These are phyloP conservation scores for Heteromeles arbutifolia DNA, from an alignment of 306 rosid genomes.

Conservation along the genomic window DNA sequence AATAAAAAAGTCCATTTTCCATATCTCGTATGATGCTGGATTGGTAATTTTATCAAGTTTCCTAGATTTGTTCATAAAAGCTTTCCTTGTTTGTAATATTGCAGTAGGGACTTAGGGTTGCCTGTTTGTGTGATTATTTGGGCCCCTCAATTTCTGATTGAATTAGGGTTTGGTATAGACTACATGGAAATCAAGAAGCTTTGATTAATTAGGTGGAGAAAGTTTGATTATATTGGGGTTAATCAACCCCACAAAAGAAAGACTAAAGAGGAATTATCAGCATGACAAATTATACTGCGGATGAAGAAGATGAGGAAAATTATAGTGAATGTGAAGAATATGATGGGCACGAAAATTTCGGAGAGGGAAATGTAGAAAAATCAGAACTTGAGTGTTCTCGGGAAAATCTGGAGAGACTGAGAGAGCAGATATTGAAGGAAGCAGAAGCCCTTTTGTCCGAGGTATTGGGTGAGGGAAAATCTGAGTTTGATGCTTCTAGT, in stretches of 20 bases:
- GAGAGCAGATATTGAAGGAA: neutral
- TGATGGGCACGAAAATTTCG: neutral
- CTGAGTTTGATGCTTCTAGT: neutral
- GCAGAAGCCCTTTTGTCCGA: neutral
- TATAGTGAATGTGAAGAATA: neutral
- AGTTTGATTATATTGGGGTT: neutral
- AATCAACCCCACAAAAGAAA: neutral
- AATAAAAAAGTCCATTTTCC: neutral
- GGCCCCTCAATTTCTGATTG: neutral
- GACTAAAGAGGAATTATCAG: neutral
- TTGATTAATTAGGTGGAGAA: neutral
- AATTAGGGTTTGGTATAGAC: neutral
- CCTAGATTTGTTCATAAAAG: neutral
- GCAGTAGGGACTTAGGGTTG: neutral
- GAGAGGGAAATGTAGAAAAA: neutral
- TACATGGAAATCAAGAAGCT: neutral
- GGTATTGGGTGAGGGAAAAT: neutral
- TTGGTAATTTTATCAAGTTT: neutral
- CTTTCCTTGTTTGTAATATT: neutral
- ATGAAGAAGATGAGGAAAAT: neutral
- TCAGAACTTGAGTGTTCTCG: neutral
- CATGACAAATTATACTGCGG: conserved; percentile 3
- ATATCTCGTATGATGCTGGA: neutral
- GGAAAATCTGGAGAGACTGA: neutral
- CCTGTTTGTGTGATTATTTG: neutral